These are phyloP conservation scores for Paecilomyces dactylethromorphus DNA, from an alignment of 2,329 filamentous ascomycete genomes.

Conservation along the genomic window DNA sequence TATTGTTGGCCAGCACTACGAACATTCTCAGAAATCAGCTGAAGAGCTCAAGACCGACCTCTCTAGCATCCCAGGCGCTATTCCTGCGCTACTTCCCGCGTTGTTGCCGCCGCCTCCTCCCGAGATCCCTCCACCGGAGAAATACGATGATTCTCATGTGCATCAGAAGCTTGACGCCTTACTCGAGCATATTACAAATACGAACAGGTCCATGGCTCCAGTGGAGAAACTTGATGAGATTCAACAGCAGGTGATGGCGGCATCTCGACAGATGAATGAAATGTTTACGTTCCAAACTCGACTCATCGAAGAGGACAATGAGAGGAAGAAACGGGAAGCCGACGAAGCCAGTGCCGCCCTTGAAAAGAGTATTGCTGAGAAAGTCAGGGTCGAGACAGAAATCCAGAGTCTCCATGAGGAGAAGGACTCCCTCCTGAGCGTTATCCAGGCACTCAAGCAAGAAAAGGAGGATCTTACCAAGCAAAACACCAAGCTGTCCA, in stretches of 20 bases:
- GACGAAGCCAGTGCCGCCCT: slow-evolving; percentile 75
- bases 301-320: slow-evolving; percentile 68
- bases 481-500: slow-evolving; percentile 72
- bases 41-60: slow-evolving; percentile 55
- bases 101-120: slow-evolving; percentile 32
- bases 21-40: slow-evolving; percentile 68
- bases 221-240: slow-evolving; percentile 82
- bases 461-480: slow-evolving; percentile 62
- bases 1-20: slow-evolving; percentile 78
- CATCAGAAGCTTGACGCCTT: slow-evolving; percentile 52
- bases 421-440: slow-evolving; percentile 55
- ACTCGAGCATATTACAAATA: slow-evolving; percentile 44
- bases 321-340: slow-evolving; percentile 69
- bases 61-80: slow-evolving; percentile 43
- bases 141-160: slow-evolving; percentile 42
- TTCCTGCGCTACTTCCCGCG: slow-evolving; percentile 53
- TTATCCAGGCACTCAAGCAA: slow-evolving; percentile 42
- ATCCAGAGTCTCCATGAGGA: slow-evolving; percentile 49
- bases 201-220: slow-evolving; percentile 65
- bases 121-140: slow-evolving; percentile 37
- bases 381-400: slow-evolving; percentile 53
- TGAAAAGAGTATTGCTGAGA: slow-evolving; percentile 65
- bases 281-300: slow-evolving; percentile 74
- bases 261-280: slow-evolving; percentile 73
- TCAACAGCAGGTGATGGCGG: slow-evolving; percentile 77